These are phyloP conservation scores for Fusarium sp. DNA, from an alignment of 2,329 filamentous ascomycete species.

Conservation along the genomic window DNA sequence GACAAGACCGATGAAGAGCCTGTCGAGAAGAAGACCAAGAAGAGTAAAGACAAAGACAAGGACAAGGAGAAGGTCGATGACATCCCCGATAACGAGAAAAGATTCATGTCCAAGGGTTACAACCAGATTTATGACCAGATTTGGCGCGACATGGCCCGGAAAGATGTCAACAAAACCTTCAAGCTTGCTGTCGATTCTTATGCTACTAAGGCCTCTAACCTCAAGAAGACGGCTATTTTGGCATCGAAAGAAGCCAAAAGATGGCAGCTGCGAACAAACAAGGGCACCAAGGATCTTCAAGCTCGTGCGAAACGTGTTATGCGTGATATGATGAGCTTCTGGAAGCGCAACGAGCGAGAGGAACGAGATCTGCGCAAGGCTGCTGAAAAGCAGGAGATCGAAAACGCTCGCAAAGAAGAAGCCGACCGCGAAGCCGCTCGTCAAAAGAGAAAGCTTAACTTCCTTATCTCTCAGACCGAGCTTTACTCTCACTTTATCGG, in stretches of 20 bases:
- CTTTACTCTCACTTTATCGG: constrained; percentile 99
- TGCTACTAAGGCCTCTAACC: constrained; percentile 89
- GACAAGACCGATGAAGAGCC: constrained; percentile 57
- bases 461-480: constrained; percentile 98
- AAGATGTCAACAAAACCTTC: constrained; percentile 92
- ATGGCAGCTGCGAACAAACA: constrained; percentile 98
- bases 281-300: constrained; percentile 97
- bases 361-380: constrained; percentile 94
- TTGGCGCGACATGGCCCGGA: constrained; percentile 92
- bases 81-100: constrained; percentile 66
- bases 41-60: constrained; percentile 58
- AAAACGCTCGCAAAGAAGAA: constrained; percentile 96
- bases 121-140: constrained; percentile 98
- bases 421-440: constrained; percentile 96
- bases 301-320: constrained; percentile 97
- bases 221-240: constrained; percentile 96
- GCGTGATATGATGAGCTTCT: constrained; percentile 99
- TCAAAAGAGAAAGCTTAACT: constrained; percentile 98
- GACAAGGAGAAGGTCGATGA: constrained; percentile 65
- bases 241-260: constrained; percentile 97
- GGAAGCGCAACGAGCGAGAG: constrained; percentile 98
- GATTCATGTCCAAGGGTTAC: constrained; percentile 90
- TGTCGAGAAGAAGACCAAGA: constrained; percentile 60
- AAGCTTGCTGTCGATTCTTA: constrained; percentile 89
- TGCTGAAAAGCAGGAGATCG: constrained; percentile 94